These are phyloP conservation scores for Pseudogymnoascus sp. DNA, from an alignment of 2,329 filamentous ascomycete species.

Conservation along the genomic window DNA sequence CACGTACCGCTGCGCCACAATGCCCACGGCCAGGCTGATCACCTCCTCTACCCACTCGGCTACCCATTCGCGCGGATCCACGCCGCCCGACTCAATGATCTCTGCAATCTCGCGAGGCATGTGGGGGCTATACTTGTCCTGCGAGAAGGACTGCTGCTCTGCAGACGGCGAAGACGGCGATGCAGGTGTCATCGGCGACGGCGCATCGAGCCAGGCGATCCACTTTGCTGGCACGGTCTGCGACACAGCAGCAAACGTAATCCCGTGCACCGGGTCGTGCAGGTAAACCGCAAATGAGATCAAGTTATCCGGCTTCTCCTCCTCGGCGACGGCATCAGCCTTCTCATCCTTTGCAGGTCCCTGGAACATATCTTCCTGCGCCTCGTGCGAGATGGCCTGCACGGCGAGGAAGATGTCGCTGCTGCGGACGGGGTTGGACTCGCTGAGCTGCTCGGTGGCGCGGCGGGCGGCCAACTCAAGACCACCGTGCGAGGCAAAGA, in stretches of 20 bases:
- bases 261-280: conserved; percentile 83
- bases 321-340: conserved; percentile 44
- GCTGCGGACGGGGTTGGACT: conserved; percentile 82
- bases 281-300: conserved; percentile 73
- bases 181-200: conserved; percentile 50
- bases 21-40: conserved; percentile 68
- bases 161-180: conserved; percentile 26
- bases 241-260: conserved; percentile 76
- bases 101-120: conserved; percentile 80
- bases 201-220: conserved; percentile 85
- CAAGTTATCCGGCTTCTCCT: conserved; percentile 50
- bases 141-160: conserved; percentile 30
- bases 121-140: conserved; percentile 38
- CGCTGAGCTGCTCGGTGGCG: conserved; percentile 71
- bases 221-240: conserved; percentile 80
- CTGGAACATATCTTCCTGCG: conserved; percentile 63
- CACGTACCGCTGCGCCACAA: conserved; percentile 92
- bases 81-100: conserved; percentile 67
- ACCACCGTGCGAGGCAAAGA: conserved; percentile 72
- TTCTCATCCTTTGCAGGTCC: conserved; percentile 52
- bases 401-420: conserved; percentile 95
- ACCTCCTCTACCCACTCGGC: conserved; percentile 95
- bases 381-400: conserved; percentile 69
- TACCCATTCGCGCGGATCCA: conserved; percentile 95
- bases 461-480: conserved; percentile 73